phyloP scores from a whole-genome alignment of 1,284 basidiomycete genomes.

The Moesziomyces globuligerus region DNA sequence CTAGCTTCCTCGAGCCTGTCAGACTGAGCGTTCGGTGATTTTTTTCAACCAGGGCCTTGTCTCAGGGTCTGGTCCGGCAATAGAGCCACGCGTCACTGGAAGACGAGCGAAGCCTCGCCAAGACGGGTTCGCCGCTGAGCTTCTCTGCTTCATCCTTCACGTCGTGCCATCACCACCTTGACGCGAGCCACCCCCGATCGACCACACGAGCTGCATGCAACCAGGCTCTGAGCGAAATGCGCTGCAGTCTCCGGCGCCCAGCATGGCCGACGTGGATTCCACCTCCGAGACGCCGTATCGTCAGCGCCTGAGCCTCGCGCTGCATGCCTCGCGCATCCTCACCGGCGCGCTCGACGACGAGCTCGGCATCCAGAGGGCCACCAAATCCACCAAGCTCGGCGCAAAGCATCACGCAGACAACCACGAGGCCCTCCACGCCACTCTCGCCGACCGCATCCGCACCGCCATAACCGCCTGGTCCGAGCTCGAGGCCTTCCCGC shows the following conservation, averaged over 20 bases:
- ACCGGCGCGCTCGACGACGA: constrained; percentile 32
- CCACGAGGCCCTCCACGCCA: constrained; percentile 15
- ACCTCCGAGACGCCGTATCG: constrained; percentile 28
- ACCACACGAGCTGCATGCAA: too few species aligned
- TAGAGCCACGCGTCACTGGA: too few species aligned
- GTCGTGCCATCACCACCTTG: not conserved
- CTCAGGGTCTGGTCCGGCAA: too few species aligned
- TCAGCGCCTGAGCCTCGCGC: constrained; percentile 27
- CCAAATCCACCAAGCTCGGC: constrained; percentile 24
- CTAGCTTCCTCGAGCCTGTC: too few species aligned
- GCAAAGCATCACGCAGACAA: constrained; percentile 19
- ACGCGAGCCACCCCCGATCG: too few species aligned
- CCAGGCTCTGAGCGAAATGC: not conserved
- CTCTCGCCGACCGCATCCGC: constrained; percentile 15
- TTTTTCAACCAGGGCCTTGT: too few species aligned
- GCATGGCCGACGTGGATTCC: constrained; percentile 24
- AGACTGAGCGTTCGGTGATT: too few species aligned
- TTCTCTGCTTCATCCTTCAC: not conserved
- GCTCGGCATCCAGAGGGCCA: constrained; percentile 30
- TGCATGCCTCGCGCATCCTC: constrained; percentile 37
- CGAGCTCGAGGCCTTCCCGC: constrained; percentile 14
- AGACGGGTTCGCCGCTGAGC: too few species aligned
- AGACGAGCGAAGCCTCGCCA: too few species aligned
- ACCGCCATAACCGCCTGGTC: constrained; percentile 13
- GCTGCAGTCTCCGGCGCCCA: not conserved